Percentiles rank a stretch among this genome's conserved stretches.
These are phyloP conservation scores for Fraxinus paxiana DNA, from an alignment of 305 asterid species.

Conservation along the genomic window DNA sequence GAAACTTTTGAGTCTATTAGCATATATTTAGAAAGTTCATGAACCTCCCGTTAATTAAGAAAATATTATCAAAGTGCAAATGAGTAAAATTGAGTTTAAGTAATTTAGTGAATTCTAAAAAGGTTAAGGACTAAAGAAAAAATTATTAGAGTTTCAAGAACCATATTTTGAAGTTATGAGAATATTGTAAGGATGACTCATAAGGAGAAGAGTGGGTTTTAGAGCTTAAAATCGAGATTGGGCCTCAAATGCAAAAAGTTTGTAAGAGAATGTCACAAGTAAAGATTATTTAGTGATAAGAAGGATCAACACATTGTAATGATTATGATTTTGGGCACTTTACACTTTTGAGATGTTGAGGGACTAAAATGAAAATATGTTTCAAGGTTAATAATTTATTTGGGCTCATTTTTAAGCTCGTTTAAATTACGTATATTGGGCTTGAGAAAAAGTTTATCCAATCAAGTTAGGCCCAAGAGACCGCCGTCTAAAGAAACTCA, in stretches of 20 bases:
- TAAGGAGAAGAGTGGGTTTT: neutral
- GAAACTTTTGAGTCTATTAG: neutral
- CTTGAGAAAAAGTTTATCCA: neutral
- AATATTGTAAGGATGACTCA: neutral
- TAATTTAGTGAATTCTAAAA: neutral
- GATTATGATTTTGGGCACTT: neutral
- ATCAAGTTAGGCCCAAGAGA: neutral
- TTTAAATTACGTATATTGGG: neutral
- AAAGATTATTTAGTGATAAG: neutral
- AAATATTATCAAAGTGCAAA: neutral
- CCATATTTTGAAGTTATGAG: neutral
- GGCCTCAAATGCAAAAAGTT: neutral
- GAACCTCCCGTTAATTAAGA: neutral
- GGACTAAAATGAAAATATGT: neutral
- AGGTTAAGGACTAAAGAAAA: neutral
- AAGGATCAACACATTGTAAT: neutral
- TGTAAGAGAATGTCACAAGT: neutral
- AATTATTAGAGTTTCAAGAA: neutral
- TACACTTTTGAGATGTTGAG: neutral
- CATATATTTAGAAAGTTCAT: neutral
- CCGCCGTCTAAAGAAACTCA: neutral
- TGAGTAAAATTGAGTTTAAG: neutral
- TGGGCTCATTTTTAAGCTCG: neutral
- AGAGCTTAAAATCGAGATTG: neutral
- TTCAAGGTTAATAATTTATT: neutral